Evolutionary conservation across 345 rosid species (phyloP).

Genomic region (Tarenaya hassleriana): DNA sequence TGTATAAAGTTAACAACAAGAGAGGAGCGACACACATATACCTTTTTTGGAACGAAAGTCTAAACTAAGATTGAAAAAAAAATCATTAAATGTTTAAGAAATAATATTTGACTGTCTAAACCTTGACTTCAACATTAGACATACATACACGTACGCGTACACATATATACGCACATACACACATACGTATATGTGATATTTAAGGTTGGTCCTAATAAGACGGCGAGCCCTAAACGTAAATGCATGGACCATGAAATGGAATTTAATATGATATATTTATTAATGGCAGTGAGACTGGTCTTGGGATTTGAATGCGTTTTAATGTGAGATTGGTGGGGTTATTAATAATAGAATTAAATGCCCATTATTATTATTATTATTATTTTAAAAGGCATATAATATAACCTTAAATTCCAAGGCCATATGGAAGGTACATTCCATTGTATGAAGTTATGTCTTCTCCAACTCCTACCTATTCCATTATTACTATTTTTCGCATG

Average conservation of each 20-base stretch:
- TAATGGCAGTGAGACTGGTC: constrained; percentile 13
- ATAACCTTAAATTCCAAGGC: constrained; percentile 28
- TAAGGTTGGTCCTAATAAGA: constrained; percentile 16
- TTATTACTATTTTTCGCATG: too few relatives aligned
- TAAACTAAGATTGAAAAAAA: too few relatives aligned
- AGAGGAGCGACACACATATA: too few relatives aligned
- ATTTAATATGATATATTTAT: constrained; percentile 15
- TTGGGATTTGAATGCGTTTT: constrained; percentile 32
- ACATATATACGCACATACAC: background rate
- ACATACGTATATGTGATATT: background rate
- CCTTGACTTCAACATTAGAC: too few relatives aligned
- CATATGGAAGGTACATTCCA: constrained; percentile 9
- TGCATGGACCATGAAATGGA: constrained; percentile 14
- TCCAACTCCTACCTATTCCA: too few relatives aligned
- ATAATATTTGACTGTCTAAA: too few relatives aligned
- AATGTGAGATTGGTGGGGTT: constrained; percentile 22
- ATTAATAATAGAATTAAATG: background rate
- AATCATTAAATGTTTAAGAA: too few relatives aligned
- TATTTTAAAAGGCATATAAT: constrained; percentile 10
- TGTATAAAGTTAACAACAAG: too few relatives aligned
- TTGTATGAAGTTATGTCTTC: too few relatives aligned
- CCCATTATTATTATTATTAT: background rate
- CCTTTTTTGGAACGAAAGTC: too few relatives aligned
- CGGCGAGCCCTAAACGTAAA: constrained; percentile 16
- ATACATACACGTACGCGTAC: background rate